Evolutionary conservation across 805 yeast species (phyloP).

Genomic region (Kodamaea jinghongensis): DNA sequence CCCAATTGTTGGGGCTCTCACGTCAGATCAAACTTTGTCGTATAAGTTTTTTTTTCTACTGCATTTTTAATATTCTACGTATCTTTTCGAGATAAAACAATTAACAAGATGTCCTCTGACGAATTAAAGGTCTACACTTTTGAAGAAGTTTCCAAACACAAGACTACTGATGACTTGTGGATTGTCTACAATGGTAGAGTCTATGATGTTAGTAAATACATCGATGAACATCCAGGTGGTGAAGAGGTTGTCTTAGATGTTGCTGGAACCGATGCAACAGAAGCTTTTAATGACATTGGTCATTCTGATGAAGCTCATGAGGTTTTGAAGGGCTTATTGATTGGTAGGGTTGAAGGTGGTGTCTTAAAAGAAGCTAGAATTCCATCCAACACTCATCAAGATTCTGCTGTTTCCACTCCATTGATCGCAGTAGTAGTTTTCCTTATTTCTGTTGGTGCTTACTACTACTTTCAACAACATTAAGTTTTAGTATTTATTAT

Average conservation of each 20-base stretch:
- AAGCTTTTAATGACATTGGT: constrained; percentile 72
- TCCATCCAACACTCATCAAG: constrained; percentile 15
- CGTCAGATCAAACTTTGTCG: constrained; percentile 2
- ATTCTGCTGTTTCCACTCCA: constrained; percentile 22
- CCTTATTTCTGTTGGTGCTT: constrained; percentile 43
- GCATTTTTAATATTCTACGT: constrained; percentile 4
- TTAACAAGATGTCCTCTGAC: constrained; percentile 4
- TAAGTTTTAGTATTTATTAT: constrained; percentile 6
- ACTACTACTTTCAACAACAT: constrained; percentile 29
- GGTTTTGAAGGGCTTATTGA: constrained; percentile 59
- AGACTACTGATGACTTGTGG: constrained; percentile 42
- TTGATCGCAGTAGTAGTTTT: constrained; percentile 35
- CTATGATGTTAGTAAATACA: constrained; percentile 39
- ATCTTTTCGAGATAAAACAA: constrained; percentile 2
- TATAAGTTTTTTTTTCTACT: not conserved
- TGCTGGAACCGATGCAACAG: constrained; percentile 46
- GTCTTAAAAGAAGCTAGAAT: constrained; percentile 32
- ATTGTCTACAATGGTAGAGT: constrained; percentile 44
- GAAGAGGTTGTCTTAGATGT: constrained; percentile 44
- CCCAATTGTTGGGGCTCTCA: no score
- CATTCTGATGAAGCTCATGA: constrained; percentile 96
- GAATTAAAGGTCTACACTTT: constrained; percentile 49
- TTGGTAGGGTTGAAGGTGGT: constrained; percentile 78
- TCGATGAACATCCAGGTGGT: constrained; percentile 50
- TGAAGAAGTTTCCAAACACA: constrained; percentile 47